Conservation (phyloP, 2,329 filamentous ascomycete genomes). For the Xylariaceae sp. region DNA sequence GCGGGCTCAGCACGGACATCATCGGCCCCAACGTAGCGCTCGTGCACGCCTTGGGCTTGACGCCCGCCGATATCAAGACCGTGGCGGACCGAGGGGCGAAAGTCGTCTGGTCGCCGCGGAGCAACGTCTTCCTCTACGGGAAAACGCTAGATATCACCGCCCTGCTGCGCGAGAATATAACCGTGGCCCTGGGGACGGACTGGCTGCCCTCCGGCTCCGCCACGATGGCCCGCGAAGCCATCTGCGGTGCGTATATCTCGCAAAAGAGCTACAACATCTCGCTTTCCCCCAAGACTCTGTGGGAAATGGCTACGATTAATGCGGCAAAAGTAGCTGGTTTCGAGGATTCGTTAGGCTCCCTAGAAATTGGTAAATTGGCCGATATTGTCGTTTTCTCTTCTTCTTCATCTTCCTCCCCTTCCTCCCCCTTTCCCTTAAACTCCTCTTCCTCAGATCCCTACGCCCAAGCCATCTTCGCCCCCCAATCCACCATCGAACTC, state of each 20-base stretch:
- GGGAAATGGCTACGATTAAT: conserved; percentile 39
- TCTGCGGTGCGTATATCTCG: conserved; percentile 17
- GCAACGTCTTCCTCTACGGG: conserved; percentile 29
- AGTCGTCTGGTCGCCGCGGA: conserved; percentile 29
- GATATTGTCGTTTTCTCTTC: conserved; percentile 40
- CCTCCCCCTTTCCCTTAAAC: conserved; percentile 28
- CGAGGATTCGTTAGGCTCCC: conserved; percentile 36
- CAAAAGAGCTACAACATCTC: conserved; percentile 12
- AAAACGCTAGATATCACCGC: conserved; percentile 26
- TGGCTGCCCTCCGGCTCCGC: conserved; percentile 29
- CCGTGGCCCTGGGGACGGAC: conserved; percentile 29
- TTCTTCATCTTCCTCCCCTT: background rate
- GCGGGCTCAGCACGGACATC: conserved; percentile 26
- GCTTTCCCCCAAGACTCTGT: conserved; percentile 22
- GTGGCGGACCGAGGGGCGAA: conserved; percentile 27
- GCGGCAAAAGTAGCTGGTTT: conserved; percentile 38
- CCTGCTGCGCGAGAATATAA: conserved; percentile 25
- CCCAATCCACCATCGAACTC: conserved; percentile 24
- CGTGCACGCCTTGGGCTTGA: conserved; percentile 28
- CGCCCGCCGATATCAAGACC: conserved; percentile 22
- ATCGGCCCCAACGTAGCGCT: conserved; percentile 25
- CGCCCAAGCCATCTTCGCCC: conserved; percentile 22
- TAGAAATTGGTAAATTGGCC: conserved; percentile 38
- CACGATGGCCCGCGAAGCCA: conserved; percentile 27
- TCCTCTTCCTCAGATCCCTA: conserved; percentile 10